Evolutionary conservation across 2,329 filamentous ascomycete species (phyloP).

Genomic region (Fusarium drepaniforme): DNA sequence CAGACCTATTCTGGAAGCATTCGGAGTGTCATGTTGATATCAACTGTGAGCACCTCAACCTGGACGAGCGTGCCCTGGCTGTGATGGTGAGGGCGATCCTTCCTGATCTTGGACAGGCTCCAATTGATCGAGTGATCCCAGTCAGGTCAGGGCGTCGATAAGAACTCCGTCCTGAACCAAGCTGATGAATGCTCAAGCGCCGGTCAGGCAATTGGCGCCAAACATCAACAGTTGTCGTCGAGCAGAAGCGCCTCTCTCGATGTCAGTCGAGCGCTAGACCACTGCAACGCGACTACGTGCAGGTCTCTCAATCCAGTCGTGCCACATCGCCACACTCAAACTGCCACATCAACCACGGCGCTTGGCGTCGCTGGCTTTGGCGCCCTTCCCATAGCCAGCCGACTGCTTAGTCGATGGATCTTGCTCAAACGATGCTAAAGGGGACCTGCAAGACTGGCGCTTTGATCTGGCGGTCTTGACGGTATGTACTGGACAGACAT

Average conservation of each 20-base stretch:
- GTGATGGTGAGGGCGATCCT: slow-evolving; percentile 23
- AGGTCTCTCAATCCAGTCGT: slow-evolving; percentile 38
- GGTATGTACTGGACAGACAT: background rate
- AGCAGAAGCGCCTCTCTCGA: background rate
- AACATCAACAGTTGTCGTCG: background rate
- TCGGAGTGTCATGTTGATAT: slow-evolving; percentile 10
- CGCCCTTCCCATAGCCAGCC: slow-evolving; percentile 31
- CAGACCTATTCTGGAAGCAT: slow-evolving; percentile 19
- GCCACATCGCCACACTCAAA: slow-evolving; percentile 19
- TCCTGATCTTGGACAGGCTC: slow-evolving; percentile 7
- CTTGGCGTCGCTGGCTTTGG: slow-evolving; percentile 30
- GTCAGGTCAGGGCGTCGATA: background rate
- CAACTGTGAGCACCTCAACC: background rate
- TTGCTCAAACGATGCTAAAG: slow-evolving; percentile 15
- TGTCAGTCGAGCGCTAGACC: slow-evolving; percentile 10
- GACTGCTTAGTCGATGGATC: slow-evolving; percentile 3
- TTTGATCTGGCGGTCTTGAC: background rate
- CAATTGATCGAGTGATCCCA: slow-evolving; percentile 1
- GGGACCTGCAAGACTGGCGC: slow-evolving; percentile 1
- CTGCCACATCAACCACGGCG: slow-evolving; percentile 33
- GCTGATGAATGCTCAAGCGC: background rate
- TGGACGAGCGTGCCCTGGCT: slow-evolving; percentile 1
- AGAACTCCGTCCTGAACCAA: background rate
- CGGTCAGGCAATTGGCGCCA: slow-evolving; percentile 2
- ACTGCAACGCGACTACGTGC: slow-evolving; percentile 15